These are phyloP conservation scores for Boletus rufocinnamomeus DNA, from an alignment of 768 basidiomycete genomes.

Conservation along the genomic window DNA sequence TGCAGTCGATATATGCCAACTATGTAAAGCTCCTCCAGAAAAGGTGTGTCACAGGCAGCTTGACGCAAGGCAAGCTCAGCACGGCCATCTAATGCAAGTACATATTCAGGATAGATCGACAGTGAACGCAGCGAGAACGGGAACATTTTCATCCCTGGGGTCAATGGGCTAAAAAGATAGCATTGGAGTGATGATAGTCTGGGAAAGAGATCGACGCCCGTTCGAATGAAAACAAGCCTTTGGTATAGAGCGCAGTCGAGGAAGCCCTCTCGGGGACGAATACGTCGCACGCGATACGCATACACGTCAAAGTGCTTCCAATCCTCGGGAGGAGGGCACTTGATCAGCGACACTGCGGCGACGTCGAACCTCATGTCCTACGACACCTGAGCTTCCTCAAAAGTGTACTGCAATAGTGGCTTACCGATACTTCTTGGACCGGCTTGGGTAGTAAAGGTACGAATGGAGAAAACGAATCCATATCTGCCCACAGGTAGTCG, in stretches of 20 bases:
- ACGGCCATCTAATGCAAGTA: constrained; percentile 12
- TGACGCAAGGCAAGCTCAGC: constrained; percentile 19
- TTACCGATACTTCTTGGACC: constrained; percentile 11
- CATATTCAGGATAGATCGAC: neutral
- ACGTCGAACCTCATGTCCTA: constrained; percentile 9
- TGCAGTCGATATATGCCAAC: constrained; percentile 4
- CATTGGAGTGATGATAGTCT: constrained; percentile 13
- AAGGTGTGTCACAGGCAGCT: constrained; percentile 17
- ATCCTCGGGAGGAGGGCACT: constrained; percentile 15
- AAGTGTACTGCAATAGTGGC: neutral
- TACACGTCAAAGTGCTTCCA: constrained; percentile 20
- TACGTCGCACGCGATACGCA: constrained; percentile 18
- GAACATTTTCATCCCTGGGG: constrained; percentile 13
- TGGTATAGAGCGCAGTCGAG: constrained; percentile 22
- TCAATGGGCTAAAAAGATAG: constrained; percentile 15
- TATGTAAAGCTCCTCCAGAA: constrained; percentile 13
- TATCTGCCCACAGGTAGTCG: constrained; percentile 23
- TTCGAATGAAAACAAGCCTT: constrained; percentile 16
- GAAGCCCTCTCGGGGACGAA: constrained; percentile 5
- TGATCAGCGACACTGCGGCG: constrained; percentile 7
- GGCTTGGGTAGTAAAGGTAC: constrained; percentile 16
- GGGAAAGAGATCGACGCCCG: constrained; percentile 14
- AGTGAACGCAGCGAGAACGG: constrained; percentile 18
- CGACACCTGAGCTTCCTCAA: neutral
- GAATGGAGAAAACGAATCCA: constrained; percentile 21